Conservation (phyloP, 2,329 filamentous ascomycete genomes). For the Furcasterigmium furcatum region DNA sequence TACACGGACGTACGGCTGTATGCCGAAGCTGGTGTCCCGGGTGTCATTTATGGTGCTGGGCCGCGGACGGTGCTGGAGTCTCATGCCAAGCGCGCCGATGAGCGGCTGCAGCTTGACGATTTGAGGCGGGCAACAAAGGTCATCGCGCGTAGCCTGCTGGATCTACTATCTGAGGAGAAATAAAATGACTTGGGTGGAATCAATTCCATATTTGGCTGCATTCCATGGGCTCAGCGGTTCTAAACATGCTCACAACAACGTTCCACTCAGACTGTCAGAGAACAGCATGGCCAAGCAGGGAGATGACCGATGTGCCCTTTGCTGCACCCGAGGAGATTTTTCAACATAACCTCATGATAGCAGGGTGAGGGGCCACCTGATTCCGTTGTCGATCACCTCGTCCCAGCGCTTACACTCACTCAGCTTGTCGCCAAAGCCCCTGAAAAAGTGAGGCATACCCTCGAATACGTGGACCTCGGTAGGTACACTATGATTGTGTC, state of each 20-base stretch:
- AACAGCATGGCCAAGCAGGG: no score
- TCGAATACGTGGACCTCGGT: slow-evolving; percentile 45
- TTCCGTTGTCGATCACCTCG: slow-evolving; percentile 35
- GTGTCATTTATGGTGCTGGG: slow-evolving; percentile 8
- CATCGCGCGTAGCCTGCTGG: slow-evolving; percentile 2
- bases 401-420: slow-evolving; percentile 37
- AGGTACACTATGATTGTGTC: slow-evolving; percentile 32
- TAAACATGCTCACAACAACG: no score
- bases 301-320: no score
- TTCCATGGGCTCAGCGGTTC: no score
- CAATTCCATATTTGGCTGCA: no score
- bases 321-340: no score
- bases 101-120: slow-evolving; percentile 8
- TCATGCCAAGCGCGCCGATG: slow-evolving; percentile 9
- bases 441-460: slow-evolving; percentile 50
- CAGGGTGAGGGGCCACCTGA: slow-evolving; percentile 35
- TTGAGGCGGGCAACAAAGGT: slow-evolving; percentile 5
- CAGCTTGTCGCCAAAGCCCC: slow-evolving; percentile 32
- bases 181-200: no score
- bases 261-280: no score
- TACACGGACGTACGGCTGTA: slow-evolving; percentile 9
- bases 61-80: slow-evolving; percentile 9
- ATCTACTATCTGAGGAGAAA: no score
- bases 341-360: no score
- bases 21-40: slow-evolving; percentile 8